Evolutionary conservation across 2,329 filamentous ascomycete species (phyloP), one percentile per base, ranked within the genome.

Genomic region (Colletotrichum tabaci): DNA sequence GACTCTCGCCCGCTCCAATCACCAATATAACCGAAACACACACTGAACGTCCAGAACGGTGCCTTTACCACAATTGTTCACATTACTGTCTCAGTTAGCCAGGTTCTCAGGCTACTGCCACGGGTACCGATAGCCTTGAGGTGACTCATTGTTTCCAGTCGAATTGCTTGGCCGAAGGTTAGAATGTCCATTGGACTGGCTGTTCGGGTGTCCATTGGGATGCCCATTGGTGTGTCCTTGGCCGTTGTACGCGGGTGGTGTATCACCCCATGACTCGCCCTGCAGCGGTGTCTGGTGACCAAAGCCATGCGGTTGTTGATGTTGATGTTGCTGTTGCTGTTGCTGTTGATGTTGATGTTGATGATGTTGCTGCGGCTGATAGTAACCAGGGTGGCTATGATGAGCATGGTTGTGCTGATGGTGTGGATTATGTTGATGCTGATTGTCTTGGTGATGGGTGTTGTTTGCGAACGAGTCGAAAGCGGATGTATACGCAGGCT

Each of bases 51-150:
- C 7, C 6, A n/a, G 16, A 21, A n/a, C 23, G n/a, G n/a, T 42
- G n/a, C 6, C n/a, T 40, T 57, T n/a, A 57, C 35, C 35, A 42
- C n/a, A 4, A 30, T 38, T 18, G 46, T 5, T 6, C 13, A 21
- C 23, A 23, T 21, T 40, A 3, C 13, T 4, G 6, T 40, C 30
- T 38, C 16, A 21, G 21, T 40, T 38, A 4, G 12, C 26, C 30
- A 18, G 55, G 35, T 26, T n/a, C 18, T 38, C 23, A 9, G 23
- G 38, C 61, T 72, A 76, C 69, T 74, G 71, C 75, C 75, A 75
- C 5, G 71, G 73, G 57, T 75, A 76, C 49, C 74, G 61, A 21
- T 66, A 49, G 13, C 61, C 60, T 12, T 44, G 57, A 9, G 67
- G 67, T 16, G 71, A 35, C 21, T 73, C 76, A 8, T 68, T 55